Evolutionary conservation across 2,329 filamentous ascomycete species (phyloP).

Genomic region (Fusarium austroafricanum): DNA sequence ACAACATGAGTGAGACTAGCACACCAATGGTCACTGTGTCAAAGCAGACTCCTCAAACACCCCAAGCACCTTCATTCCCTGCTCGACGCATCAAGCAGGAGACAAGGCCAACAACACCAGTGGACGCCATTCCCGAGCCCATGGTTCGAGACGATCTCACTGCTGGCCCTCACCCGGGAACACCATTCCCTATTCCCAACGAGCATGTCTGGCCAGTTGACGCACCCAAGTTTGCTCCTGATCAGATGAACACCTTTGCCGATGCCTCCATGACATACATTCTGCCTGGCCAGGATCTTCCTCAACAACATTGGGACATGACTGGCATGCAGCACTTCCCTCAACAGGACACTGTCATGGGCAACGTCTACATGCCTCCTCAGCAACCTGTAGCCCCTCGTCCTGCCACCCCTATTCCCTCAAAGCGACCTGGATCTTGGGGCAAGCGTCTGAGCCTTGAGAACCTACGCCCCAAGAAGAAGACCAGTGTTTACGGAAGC

Average conservation of each 20-base stretch:
- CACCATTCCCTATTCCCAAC: slow-evolving; percentile 55
- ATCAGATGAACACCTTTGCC: slow-evolving; percentile 51
- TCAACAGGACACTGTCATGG: slow-evolving; percentile 47
- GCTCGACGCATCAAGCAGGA: slow-evolving; percentile 52
- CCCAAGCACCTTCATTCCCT: slow-evolving; percentile 46
- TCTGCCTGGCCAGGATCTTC: slow-evolving; percentile 46
- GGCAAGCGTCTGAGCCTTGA: slow-evolving; percentile 54
- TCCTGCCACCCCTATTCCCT: slow-evolving; percentile 54
- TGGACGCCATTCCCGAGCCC: slow-evolving; percentile 44
- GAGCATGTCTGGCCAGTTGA: slow-evolving; percentile 54
- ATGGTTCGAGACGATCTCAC: slow-evolving; percentile 52
- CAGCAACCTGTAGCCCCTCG: slow-evolving; percentile 46
- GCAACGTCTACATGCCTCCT: slow-evolving; percentile 43
- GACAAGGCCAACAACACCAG: slow-evolving; percentile 53
- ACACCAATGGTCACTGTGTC: slow-evolving; percentile 45
- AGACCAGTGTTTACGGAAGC: slow-evolving; percentile 49
- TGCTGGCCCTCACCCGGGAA: slow-evolving; percentile 55
- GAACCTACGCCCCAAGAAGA: slow-evolving; percentile 53
- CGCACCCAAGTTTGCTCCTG: slow-evolving; percentile 55
- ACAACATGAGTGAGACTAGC: slow-evolving; percentile 32
- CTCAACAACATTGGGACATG: slow-evolving; percentile 46
- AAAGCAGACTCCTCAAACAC: slow-evolving; percentile 48
- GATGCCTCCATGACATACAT: slow-evolving; percentile 49
- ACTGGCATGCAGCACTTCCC: slow-evolving; percentile 39
- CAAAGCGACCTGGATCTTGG: slow-evolving; percentile 56